Base-by-base conservation (phyloP, 2,329 filamentous ascomycete species). In the Orbilia oligospora region DNA sequence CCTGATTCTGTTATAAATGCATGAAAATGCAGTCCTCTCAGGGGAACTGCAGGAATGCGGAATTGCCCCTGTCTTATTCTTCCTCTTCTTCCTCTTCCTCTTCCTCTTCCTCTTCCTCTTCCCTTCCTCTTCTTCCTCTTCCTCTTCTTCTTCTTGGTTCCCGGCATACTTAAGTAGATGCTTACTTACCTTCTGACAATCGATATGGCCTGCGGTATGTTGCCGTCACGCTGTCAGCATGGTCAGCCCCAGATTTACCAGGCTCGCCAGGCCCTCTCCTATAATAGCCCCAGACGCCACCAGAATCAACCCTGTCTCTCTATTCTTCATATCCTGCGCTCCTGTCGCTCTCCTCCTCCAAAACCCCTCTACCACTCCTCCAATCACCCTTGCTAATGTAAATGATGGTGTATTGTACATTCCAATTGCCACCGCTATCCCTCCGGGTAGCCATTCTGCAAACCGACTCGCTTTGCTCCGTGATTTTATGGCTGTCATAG, bases 321-420 rank as follows among this genome's bases (percentile, higher is more conserved):
- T 85, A 82, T 53, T 56, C 61, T 78, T 69, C 36, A 81, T 79
- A 81, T 85, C 85, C 82, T 86, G 44, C 55, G 12, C 71, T 84
- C 83, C 85, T 83, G 84, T 85, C 83, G 83, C 86, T 81, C 86
- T 87, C 5, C 84, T 86, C 67, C 86, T 87, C 94, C 94, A 97
- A 85, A 92, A 96, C 88, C 92, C 94, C 80, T 90, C 91, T 67
- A 91, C 85, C 51, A 91, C 80, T 0, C 96, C 96, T 1, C 96
- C 96, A 9, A 93, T 89, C 0, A 93, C 92, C 79, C 96, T 87
- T 0, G 96, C 94, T 44, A 99, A 86, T 0, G 96, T 99, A 83
- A 99, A 99, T 0, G 93, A 97, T 0, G 96, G 96, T 0, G 95
- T 93, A 82, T 98, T 99, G 85, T 98, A 99, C 90, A 99, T 99